Evolutionary conservation across 1,284 basidiomycete species (phyloP), one percentile per base, ranked within the genome.

Genomic region (Somion occarium): DNA sequence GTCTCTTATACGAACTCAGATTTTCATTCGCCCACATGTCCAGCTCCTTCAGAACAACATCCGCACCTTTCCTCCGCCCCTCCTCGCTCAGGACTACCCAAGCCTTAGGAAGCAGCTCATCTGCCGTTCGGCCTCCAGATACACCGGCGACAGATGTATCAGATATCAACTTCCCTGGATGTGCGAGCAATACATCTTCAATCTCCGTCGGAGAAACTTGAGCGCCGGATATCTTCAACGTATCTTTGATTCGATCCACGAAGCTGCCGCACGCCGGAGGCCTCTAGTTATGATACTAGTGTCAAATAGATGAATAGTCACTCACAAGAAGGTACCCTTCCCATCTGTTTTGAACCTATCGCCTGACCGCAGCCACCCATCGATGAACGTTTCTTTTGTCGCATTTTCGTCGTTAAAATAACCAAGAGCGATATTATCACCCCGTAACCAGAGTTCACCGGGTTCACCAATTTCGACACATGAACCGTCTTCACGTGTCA

Each of bases 151-250:
- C 87, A 1, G 74, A 73, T 7, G 71, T 81, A 53, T 89, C 87
- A 3, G 63, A 62, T 52, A 87, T 73, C 26, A 88, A 71, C 26
- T 68, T 71, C 3, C 75, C 73, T 0, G 86, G 83, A 45, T 88
- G 79, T 0, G 69, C 68, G 20, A 82, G 70, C 0, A 88, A 66
- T 15, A 75, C 74, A 24, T 80, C 72, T 61, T 89, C 87, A 42
- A 90, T 83, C 61, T 90, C 86, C 9, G 77, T 74, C 0, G 88
- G 87, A 0, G 87, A 86, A 0, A 89, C 87, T 64, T 90, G 88
- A 39, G 72, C 71, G 5, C 88, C 86, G 0, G 85, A 87, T 4
- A 89, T 74, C 60, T 89, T 88, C 9, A 89, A 70, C 0, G 78
- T 87, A 60, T 87, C 86, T 81, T 87, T 85, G 5, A 72, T 69